A percentile compares a stretch with the other conserved stretches of the same genome.
Evolutionary conservation across 768 basidiomycete genomes (phyloP).

Genomic region (Kwoniella sp.): DNA sequence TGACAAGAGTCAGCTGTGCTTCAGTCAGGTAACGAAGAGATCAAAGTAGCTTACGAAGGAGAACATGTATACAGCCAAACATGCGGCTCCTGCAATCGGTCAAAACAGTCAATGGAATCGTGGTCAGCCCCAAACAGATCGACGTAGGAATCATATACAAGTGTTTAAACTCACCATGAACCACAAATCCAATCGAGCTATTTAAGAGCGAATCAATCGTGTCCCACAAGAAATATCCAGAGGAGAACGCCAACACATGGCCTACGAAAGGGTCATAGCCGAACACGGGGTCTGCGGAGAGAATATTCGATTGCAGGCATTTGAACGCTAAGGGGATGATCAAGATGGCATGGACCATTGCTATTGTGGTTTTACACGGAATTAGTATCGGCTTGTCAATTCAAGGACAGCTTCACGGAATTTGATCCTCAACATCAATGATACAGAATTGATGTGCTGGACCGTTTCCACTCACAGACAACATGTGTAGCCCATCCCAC

Average conservation of each 20-base stretch:
- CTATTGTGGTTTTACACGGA: slow-evolving; percentile 43
- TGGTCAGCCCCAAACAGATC: too few species aligned
- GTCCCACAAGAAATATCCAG: slow-evolving; percentile 81
- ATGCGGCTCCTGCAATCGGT: slow-evolving; percentile 62
- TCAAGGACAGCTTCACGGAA: background rate
- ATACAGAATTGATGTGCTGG: background rate
- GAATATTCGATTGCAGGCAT: slow-evolving; percentile 61
- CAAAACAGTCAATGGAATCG: background rate
- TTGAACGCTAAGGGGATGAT: slow-evolving; percentile 68
- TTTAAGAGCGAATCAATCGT: slow-evolving; percentile 68
- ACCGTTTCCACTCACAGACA: slow-evolving; percentile 27
- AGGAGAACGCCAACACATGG: slow-evolving; percentile 68
- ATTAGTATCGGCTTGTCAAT: background rate
- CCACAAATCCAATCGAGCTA: slow-evolving; percentile 73
- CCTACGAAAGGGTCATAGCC: slow-evolving; percentile 71
- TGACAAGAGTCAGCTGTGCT: slow-evolving; percentile 6
- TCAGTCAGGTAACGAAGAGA: slow-evolving; percentile 11
- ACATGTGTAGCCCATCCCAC: slow-evolving; percentile 31
- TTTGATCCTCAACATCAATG: background rate
- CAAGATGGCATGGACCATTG: slow-evolving; percentile 71
- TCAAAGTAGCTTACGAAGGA: slow-evolving; percentile 64
- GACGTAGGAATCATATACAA: too few species aligned
- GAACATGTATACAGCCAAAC: slow-evolving; percentile 67
- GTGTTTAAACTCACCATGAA: slow-evolving; percentile 65
- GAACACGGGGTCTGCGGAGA: slow-evolving; percentile 69